Percentiles rank a stretch among this genome's conserved stretches.
phyloP scores from a whole-genome alignment of 1,284 basidiomycete species.

The Puccinia coronata region DNA sequence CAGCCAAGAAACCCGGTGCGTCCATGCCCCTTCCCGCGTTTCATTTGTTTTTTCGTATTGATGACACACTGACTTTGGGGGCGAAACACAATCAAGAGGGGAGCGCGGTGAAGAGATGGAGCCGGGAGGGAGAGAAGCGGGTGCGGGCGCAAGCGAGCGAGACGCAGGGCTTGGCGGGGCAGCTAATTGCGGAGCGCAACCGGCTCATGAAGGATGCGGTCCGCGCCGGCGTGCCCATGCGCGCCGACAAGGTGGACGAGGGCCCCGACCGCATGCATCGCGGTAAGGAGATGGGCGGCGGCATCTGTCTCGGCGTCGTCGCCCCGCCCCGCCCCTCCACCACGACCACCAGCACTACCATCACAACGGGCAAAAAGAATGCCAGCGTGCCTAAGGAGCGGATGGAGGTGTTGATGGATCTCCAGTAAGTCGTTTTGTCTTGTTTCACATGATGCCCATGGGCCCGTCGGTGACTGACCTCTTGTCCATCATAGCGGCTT shows the following conservation, averaged over 20 bases:
- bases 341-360: too few relatives aligned
- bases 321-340: background rate
- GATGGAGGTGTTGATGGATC: constrained; percentile 43
- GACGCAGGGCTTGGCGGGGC: background rate
- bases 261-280: constrained; percentile 17
- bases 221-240: background rate
- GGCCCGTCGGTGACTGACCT: too few relatives aligned
- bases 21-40: too few relatives aligned
- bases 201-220: constrained; percentile 29
- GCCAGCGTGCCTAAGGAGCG: background rate
- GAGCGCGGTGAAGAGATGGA: constrained; percentile 16
- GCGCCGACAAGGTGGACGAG: background rate
- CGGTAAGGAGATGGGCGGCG: constrained; percentile 32
- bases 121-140: background rate
- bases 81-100: too few relatives aligned
- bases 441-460: background rate
- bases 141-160: background rate
- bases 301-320: constrained; percentile 32
- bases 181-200: background rate
- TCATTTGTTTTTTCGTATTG: background rate
- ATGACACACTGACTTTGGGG: too few relatives aligned
- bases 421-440: constrained; percentile 2
- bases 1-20: background rate
- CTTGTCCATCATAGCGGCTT: constrained; percentile 2
- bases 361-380: too few relatives aligned